Base-by-base conservation (phyloP, 2,329 filamentous ascomycete genomes). In the Rutstroemia sydowiana region DNA sequence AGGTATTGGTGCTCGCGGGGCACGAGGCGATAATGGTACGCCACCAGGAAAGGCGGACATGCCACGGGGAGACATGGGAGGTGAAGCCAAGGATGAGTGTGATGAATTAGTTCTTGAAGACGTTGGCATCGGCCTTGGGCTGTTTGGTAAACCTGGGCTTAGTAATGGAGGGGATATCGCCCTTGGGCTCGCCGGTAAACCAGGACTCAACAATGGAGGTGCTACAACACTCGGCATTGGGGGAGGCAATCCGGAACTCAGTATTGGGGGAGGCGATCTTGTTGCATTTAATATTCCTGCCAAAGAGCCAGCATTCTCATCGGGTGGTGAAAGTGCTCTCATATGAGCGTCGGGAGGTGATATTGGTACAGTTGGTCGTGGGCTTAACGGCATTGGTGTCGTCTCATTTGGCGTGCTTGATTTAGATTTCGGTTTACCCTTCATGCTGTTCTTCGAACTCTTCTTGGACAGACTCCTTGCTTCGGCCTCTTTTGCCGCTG, bases 381-480 rank as follows among this genome's bases (percentile, higher is more conserved):
- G 69, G 54, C 68, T 75, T 3, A 68, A 58, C 3, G 70, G 72
- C 52, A 69, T 65, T 18, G 66, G 63, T 40, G 45, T 37, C 7
- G 63, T 60, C 55, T 75, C 70, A 46, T 71, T 70, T 8, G 73
- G 69, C 55, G 77, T 71, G 30, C 48, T 62, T 45, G 56, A 61
- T 52, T 56, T 61, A 43, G 61, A 69, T 48, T 74, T 74, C 10
- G 48, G 10, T 13, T 42, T 51, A 28, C 48, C 48, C 36, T 76
- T 75, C 59, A 73, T 74, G 54, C 44, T 52, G 20, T 71, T 73
- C 57, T 73, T 75, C 65, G 78, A 83, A 66, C 76, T 84, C 73
- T 87, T 88, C 66, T 87, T 88, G 0, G 87, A 91, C 28, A 80
- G 71, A 67, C 86, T 90, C 53, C 85, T 78, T 26, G 78, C 75